Evolutionary conservation across 257 asterid species (phyloP).

Genomic region (Solanum medicagineum): DNA sequence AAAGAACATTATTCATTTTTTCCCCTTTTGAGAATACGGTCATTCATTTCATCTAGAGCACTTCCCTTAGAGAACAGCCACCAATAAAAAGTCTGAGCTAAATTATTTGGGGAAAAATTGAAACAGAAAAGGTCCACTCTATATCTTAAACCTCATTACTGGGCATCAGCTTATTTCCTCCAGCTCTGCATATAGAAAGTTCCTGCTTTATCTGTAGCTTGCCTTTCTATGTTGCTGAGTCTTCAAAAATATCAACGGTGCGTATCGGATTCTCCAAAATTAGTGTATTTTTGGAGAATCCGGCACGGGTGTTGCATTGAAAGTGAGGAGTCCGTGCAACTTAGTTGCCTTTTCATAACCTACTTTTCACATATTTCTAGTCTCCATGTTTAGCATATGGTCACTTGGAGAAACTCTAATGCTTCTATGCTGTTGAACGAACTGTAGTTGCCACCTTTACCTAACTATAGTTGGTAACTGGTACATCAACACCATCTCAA

Average conservation of each 20-base stretch:
- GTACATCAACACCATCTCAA: neutral
- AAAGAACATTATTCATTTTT: neutral
- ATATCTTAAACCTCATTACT: neutral
- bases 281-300: no score
- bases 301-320: no score
- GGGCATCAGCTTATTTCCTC: neutral
- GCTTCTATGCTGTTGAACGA: neutral
- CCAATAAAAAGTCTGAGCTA: neutral
- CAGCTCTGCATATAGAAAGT: neutral
- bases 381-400: neutral
- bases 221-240: neutral
- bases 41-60: neutral
- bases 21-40: neutral
- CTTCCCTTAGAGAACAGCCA: neutral
- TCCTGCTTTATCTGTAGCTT: neutral
- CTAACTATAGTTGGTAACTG: neutral
- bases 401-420: neutral
- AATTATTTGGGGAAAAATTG: neutral
- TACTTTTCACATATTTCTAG: neutral
- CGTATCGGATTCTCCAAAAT: no score
- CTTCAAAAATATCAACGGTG: no score
- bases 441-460: neutral
- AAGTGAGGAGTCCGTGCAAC: no score
- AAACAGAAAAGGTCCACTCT: neutral
- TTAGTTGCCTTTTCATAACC: neutral